Evolutionary conservation across 2,329 filamentous ascomycete species (phyloP).

Genomic region (Monilinia vaccinii-corymbosi): DNA sequence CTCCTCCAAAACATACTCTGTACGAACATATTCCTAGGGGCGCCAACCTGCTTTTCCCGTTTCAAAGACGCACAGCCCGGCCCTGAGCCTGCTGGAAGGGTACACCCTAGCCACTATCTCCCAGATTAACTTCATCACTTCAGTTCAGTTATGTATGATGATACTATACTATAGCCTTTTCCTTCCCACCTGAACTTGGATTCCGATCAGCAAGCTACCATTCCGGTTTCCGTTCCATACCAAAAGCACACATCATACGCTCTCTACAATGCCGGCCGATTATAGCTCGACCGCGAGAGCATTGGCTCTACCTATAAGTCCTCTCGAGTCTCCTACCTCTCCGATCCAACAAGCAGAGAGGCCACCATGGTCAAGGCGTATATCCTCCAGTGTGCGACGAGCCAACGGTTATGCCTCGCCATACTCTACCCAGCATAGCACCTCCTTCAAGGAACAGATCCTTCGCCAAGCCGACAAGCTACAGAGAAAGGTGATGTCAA

Average conservation of each 20-base stretch:
- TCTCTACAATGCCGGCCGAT: slow-evolving; percentile 40
- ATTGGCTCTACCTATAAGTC: slow-evolving; percentile 36
- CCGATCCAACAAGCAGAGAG: slow-evolving; percentile 32
- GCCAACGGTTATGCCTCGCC: slow-evolving; percentile 14
- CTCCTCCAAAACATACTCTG: neutral
- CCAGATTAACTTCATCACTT: neutral
- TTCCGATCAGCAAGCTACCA: neutral
- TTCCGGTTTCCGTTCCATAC: neutral
- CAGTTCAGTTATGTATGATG: neutral
- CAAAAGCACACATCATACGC: neutral
- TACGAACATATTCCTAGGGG: neutral
- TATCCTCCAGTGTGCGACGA: slow-evolving; percentile 30
- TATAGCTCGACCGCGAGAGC: slow-evolving; percentile 42
- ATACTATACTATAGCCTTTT: neutral
- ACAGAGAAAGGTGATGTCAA: slow-evolving; percentile 36
- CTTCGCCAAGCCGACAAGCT: slow-evolving; percentile 45
- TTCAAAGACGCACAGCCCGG: slow-evolving; percentile 3
- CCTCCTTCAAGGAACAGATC: slow-evolving; percentile 33
- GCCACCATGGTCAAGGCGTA: slow-evolving; percentile 43
- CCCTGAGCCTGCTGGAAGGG: neutral
- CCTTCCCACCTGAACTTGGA: neutral
- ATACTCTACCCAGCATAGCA: slow-evolving; percentile 14
- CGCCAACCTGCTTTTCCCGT: neutral
- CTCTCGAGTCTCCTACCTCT: slow-evolving; percentile 37
- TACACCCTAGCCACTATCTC: neutral